These are phyloP conservation scores for Cornus controversa DNA, from an alignment of 148 eudicot species.

Conservation along the genomic window DNA sequence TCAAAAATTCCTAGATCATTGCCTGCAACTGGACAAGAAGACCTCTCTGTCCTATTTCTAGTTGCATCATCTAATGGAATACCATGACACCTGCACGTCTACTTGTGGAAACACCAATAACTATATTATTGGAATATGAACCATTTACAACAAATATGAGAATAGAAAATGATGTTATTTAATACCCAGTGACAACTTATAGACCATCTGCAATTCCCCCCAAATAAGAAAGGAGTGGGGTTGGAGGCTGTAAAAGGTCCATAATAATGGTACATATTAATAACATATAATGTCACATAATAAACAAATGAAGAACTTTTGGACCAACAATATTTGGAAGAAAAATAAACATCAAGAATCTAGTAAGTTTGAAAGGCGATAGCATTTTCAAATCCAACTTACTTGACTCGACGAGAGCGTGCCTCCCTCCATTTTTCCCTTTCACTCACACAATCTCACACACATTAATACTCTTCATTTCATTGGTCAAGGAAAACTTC, in stretches of 20 bases:
- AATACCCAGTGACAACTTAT: neutral
- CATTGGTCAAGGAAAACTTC: neutral
- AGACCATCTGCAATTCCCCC: neutral
- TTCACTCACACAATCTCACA: neutral
- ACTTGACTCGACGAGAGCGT: too few species aligned
- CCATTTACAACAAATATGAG: neutral
- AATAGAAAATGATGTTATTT: neutral
- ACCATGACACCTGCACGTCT: conserved; percentile 63
- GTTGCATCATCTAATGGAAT: conserved; percentile 28
- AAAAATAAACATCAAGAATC: neutral
- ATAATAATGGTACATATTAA: too few species aligned
- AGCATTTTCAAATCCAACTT: neutral
- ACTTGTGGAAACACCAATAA: conserved; percentile 7
- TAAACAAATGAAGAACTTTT: too few species aligned
- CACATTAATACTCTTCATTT: neutral
- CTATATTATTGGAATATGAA: neutral
- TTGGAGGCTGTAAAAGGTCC: too few species aligned
- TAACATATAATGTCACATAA: neutral
- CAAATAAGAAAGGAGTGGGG: neutral
- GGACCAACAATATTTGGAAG: neutral
- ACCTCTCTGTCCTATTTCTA: conserved; percentile 17
- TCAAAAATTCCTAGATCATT: conserved; percentile 26
- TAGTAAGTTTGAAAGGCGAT: neutral
- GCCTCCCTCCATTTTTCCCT: too few species aligned
- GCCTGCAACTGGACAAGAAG: conserved; percentile 41